phyloP scores from a whole-genome alignment of 805 yeast species.

The Blastobotrys attinorum region DNA sequence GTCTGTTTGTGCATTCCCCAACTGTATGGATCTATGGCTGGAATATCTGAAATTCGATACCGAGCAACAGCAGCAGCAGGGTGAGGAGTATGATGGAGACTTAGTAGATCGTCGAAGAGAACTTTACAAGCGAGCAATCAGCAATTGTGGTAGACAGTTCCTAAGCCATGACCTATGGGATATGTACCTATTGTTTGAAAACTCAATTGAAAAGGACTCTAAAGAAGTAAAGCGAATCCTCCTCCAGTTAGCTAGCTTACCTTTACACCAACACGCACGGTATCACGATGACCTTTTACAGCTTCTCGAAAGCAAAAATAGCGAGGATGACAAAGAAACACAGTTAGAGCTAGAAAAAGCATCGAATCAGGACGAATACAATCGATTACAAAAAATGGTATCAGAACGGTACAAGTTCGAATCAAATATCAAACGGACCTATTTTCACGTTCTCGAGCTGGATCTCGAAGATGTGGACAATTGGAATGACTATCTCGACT shows the following conservation, averaged over 20 bases:
- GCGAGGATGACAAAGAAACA: too few species aligned
- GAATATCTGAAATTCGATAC: slow-evolving; percentile 19
- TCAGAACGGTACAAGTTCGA: slow-evolving; percentile 71
- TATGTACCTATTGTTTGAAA: slow-evolving; percentile 53
- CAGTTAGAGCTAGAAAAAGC: slow-evolving; percentile 5
- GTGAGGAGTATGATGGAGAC: too few species aligned
- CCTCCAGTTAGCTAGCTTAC: slow-evolving; percentile 36
- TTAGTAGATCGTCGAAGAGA: slow-evolving; percentile 11
- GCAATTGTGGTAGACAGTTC: slow-evolving; percentile 59
- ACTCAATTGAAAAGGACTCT: slow-evolving; percentile 32
- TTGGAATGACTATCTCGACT: slow-evolving; percentile 63
- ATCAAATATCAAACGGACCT: slow-evolving; percentile 48
- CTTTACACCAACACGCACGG: slow-evolving; percentile 81
- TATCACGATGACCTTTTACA: slow-evolving; percentile 10
- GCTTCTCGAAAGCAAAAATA: slow-evolving; percentile 9
- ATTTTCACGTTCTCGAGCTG: slow-evolving; percentile 47
- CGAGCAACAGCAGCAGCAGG: slow-evolving; percentile 10
- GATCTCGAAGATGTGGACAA: slow-evolving; percentile 37
- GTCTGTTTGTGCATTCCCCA: slow-evolving; percentile 29
- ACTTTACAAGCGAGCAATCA: slow-evolving; percentile 41
- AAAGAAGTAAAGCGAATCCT: slow-evolving; percentile 35
- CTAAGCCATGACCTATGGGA: slow-evolving; percentile 82
- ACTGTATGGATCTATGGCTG: slow-evolving; percentile 28
- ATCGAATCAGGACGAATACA: slow-evolving; percentile 28
- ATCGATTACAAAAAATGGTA: slow-evolving; percentile 43